Conservation (phyloP, 73 alveolate species). For the Effrenium voratum region DNA sequence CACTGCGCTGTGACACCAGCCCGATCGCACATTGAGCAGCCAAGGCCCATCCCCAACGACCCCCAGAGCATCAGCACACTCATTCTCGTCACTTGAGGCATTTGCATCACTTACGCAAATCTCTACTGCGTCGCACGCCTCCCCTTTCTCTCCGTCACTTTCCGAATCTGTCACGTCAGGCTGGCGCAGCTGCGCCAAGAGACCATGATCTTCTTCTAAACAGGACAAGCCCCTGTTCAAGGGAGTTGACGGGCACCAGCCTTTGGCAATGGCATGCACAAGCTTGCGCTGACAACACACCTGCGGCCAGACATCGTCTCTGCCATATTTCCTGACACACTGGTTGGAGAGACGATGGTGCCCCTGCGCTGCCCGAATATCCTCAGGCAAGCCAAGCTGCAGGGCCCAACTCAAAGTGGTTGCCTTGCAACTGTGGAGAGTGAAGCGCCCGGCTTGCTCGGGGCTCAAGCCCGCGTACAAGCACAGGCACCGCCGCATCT, state of each 20-base stretch:
- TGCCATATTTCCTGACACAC: neutral
- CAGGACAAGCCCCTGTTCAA: neutral
- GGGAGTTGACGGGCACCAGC: constrained; percentile 8
- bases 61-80: neutral
- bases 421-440: constrained; percentile 1
- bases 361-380: neutral
- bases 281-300: neutral
- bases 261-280: neutral
- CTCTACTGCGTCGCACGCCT: neutral
- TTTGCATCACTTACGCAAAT: neutral
- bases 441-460: neutral
- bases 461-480: neutral
- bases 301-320: neutral
- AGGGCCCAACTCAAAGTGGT: neutral
- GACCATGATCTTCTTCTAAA: neutral
- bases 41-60: neutral
- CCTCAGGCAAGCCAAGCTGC: neutral
- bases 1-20: neutral
- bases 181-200: neutral
- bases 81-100: neutral
- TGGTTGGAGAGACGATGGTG: neutral
- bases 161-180: neutral
- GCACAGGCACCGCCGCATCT: neutral
- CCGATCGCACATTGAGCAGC: neutral
- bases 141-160: neutral